Conservation (phyloP, 352 stramenopile species). For the Elongisporangium senticosum region DNA sequence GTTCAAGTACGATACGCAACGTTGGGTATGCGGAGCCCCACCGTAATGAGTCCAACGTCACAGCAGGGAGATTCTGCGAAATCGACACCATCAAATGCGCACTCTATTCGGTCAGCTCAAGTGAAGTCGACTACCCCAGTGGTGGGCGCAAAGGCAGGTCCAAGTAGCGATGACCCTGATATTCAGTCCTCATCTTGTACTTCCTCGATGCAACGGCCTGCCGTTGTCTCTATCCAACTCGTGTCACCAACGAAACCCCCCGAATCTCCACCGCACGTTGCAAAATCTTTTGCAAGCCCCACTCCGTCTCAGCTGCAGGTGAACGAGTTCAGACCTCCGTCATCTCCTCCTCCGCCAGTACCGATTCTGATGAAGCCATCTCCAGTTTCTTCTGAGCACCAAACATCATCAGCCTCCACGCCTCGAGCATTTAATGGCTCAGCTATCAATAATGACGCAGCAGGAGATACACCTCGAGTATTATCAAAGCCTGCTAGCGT, state of each 20-base stretch:
- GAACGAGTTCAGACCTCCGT: constrained; percentile 14
- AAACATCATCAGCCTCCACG: neutral
- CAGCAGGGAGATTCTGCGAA: neutral
- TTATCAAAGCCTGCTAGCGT: neutral
- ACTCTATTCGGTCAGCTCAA: neutral
- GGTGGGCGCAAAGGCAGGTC: neutral
- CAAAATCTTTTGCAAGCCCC: neutral
- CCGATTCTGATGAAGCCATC: neutral
- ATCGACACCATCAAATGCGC: neutral
- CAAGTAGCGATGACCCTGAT: neutral
- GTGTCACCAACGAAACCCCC: neutral
- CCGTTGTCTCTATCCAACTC: neutral
- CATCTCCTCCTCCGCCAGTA: constrained; percentile 15
- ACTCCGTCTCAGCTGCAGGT: neutral
- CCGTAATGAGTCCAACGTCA: neutral
- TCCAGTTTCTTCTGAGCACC: neutral
- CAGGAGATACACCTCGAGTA: too few relatives aligned
- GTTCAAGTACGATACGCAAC: constrained; percentile 69
- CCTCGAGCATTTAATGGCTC: neutral
- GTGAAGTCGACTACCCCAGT: neutral
- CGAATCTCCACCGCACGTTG: neutral
- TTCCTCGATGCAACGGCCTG: neutral
- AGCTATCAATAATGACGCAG: neutral
- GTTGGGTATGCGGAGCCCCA: constrained; percentile 7
- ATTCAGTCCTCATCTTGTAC: neutral